Evolutionary conservation across 352 stramenopile species (phyloP), one percentile per base, ranked within the genome.

Genomic region (Phytophthora ohioensis): DNA sequence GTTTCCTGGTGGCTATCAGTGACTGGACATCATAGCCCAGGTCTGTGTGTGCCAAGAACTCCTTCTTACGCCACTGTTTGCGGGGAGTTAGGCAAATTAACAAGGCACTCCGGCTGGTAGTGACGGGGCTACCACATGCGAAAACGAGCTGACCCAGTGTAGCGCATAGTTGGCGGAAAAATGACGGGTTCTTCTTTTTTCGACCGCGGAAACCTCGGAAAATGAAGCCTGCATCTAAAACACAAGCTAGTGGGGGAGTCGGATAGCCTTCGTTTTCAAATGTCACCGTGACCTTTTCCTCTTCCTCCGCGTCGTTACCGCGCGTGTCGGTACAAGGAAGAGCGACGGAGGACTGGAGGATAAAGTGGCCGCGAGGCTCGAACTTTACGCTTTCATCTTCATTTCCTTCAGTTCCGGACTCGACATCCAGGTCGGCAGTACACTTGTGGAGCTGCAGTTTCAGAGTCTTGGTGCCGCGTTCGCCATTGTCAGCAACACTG

Each of bases 41-140:
- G 6, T 67, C 54, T 6, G 60, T 32, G 39, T 89, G 84, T 0
- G 78, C 66, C 13, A 92, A 45, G 39, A 80, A 92, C 31, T 89
- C 81, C 49, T 81, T 75, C 45, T 87, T 88, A 42, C 82, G 79
- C 85, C 85, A 92, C 36, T 87, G 82, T 58, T 90, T 92, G 27
- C 82, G 72, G 17, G 78, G 78, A 3, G 82, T 85, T 3, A 92
- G 30, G 17, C 69, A 88, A 43, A 90, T 58, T 7, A 91, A 35
- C 21, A 48, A 67, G 11, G 59, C 30, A 47, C 8, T 64, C 17
- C 31, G 30, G 17, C 5, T 64, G 42, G 11, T 57, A 39, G 12
- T 36, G 21, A 27, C n/a, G 38, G 2, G 27, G 42, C 11, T 54
- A 2, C 31, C 60, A 55, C 36, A 68, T 53, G 56, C 57, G 27